Evolutionary conservation across 371 early-diverging fungal genomes (phyloP), one percentile per base, ranked within the genome.

Genomic region (Syncephalastrum monosporum): DNA sequence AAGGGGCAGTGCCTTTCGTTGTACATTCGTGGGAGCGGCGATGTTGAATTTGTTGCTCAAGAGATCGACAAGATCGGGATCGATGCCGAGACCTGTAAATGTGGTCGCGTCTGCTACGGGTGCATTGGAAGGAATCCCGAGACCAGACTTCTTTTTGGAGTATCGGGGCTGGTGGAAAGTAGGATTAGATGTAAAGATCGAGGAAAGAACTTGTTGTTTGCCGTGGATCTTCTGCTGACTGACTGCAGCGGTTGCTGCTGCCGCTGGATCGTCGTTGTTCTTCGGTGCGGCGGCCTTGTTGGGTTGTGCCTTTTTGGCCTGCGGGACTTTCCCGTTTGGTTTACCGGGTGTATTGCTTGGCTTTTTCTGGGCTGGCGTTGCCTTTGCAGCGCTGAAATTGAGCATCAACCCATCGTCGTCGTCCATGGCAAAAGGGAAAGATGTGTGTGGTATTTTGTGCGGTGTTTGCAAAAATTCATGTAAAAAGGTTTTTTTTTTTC

Each of bases 31-130:
- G 29, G 90, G 88, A 52, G 74, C 75, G 15, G 68, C 64, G 13
- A 94, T 85, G 3, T 72, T 67, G 63, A 93, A 73, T 33, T 91
- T 91, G 38, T 60, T 62, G 5, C 70, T 55, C 50, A 96, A 64
- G 54, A 89, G 86, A 23, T 65, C 55, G 7, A 78, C 72, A 16
- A 96, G 76, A 56, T 89, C 82, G 3, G 82, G 48, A 46, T 88
- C 76, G 25, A 96, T 67, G 10, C 94, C 94, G 6, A 94, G 80
- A 21, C 86, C 87, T 3, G 75, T 72, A 64, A 95, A 94, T 2
- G 86, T 71, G 46, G 83, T 69, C 8, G 69, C 67, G 55, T 82
- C 74, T 0, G 68, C 73, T 8, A 75, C 64, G 16, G 82, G 81
- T 1, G 83, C 86, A 57, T 85, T 82, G 57, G 84, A 82, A 1